These are phyloP conservation scores for Filosporella fistucella DNA, from an alignment of 495 filamentous ascomycete genomes.

Conservation along the genomic window DNA sequence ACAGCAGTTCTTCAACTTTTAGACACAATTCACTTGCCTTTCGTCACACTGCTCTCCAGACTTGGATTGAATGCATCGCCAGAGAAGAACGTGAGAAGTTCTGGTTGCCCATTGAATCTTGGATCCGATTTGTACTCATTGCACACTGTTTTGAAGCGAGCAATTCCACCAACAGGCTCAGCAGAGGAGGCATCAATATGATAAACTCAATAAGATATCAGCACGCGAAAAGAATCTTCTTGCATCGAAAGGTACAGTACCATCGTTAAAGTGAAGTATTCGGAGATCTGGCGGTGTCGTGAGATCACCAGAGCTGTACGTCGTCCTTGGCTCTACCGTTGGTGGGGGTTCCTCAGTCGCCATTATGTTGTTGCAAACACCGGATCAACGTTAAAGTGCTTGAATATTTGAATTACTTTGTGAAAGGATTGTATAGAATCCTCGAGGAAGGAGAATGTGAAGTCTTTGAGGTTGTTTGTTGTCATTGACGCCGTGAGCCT, in stretches of 20 bases:
- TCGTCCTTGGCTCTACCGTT: neutral
- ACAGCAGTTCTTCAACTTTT: neutral
- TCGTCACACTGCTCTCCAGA: slow-evolving; percentile 1
- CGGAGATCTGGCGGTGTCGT: slow-evolving; percentile 2
- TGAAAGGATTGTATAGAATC: too few species aligned
- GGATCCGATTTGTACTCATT: slow-evolving; percentile 1
- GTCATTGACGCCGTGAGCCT: too few species aligned
- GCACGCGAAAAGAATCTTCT: neutral
- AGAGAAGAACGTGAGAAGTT: slow-evolving; percentile 1
- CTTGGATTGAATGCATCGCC: slow-evolving; percentile 1
- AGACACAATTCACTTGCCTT: neutral
- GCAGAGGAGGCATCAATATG: neutral
- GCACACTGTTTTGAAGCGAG: slow-evolving; percentile 1
- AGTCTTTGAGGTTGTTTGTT: too few species aligned
- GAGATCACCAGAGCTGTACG: neutral
- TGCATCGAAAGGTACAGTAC: neutral
- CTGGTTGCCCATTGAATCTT: neutral
- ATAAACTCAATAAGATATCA: neutral
- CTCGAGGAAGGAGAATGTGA: too few species aligned
- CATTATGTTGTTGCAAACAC: neutral
- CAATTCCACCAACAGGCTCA: neutral
- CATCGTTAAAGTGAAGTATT: neutral
- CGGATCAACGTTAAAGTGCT: too few species aligned
- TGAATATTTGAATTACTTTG: too few species aligned
- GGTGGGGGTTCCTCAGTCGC: neutral